Base-by-base conservation (phyloP, 345 rosid genomes). In the Salix purpurea region DNA sequence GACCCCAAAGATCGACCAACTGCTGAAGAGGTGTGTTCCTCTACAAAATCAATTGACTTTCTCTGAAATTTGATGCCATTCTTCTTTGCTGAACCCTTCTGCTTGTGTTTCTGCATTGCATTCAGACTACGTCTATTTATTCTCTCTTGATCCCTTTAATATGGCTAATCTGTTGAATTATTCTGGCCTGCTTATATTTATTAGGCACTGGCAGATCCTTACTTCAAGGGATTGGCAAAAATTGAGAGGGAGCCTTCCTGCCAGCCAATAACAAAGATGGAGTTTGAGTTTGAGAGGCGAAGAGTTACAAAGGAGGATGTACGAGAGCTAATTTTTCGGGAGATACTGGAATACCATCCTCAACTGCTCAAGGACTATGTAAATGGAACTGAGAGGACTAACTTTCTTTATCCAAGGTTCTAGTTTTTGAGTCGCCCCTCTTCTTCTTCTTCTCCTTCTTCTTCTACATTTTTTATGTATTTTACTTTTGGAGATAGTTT, bases 201-300 rank as follows among this genome's bases (percentile, higher is more conserved):
- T 67, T 75, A 95, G 99, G 96, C 99, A 50, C 85, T 95, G 58
- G 94, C 92, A 2, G 94, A 95, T 85, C 96, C 96, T 78, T 93
- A 93, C 84, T 93, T 95, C 76, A 95, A 87, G 82, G 97, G 99
- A 65, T 79, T 93, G 75, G 87, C 96, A n/a, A 91, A 83, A 86
- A 87, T 93, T 60, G 97, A 95, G 82, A 91, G 97, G 83, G 99
- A 95, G 81, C 99, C 97, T 73, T 93, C 97, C 37, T 90, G 94
- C 83, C 97, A 93, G 54, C 97, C 97, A 71, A 91, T 93, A 73
- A 85, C 97, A 24, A 95, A 95, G 85, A 95, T 93, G 97, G 99
- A 93, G 79, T 95, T 95, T 71, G 99, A 95, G 84, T 95, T 95
- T 72, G 99, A 95, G 89, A 93, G 96, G 70, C 86, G 96, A 68